Base-by-base conservation (phyloP, 768 basidiomycete species). In the Leccinellum albellum region DNA sequence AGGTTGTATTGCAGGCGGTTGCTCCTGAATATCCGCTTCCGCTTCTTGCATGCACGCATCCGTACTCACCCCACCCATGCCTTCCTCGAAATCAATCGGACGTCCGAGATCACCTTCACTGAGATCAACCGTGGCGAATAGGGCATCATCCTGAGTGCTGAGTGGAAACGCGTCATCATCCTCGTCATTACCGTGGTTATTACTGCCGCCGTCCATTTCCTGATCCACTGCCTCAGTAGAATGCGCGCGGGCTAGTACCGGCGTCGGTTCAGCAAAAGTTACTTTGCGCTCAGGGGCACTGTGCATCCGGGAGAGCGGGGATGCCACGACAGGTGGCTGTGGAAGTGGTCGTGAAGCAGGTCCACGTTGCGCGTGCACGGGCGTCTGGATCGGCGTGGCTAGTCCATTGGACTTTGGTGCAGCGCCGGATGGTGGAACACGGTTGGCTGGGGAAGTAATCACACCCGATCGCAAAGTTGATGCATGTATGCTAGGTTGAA, bases 91-190 rank as follows among this genome's bases (percentile, higher is more conserved):
- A 57, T 78, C 70, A 32, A 78, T 78, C 8, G 71, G 76, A 40
- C 63, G 59, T 42, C 70, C 70, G 14, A 69, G 52, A 57, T 81
- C 79, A 33, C 73, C 74, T 20, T 79, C 79, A 2, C 75, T 78
- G 13, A 83, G 68, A 56, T 84, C 84, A 23, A 85, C 76, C 10
- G 76, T 70, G 20, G 87, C 86, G 33, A 86, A 73, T 62, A 88
- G 80, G 2, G 78, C 83, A 53, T 84, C 87, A 53, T 89, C 88
- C 40, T 91, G 86, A 1, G 86, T 86, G 55, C 76, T 74, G 60
- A 84, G 79, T 12, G 75, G 74, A 59, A 80, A 85, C 0, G 77
- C 60, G 17, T 75, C 56, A 0, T 60, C 56, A 0, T 50, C 46
- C 6, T 46, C 26, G 1, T 78, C 78, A 35, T 75, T 71, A 12